Conservation (phyloP, 2,329 filamentous ascomycete genomes). For the Cercospora sojina region DNA sequence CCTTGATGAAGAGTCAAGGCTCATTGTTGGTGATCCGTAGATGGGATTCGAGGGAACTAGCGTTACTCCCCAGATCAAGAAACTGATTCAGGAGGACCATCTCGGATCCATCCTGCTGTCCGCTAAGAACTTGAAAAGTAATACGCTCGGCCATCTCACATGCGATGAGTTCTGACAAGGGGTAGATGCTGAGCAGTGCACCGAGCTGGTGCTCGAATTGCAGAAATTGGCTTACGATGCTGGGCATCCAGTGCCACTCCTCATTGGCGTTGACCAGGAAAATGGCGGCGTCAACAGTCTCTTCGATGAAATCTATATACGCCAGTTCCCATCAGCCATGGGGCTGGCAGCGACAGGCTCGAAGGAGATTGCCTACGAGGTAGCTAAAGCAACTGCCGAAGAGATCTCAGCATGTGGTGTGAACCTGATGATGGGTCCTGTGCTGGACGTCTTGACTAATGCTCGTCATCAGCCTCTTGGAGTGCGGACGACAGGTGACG, state of each 20-base stretch:
- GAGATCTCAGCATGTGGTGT: constrained; percentile 91
- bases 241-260: constrained; percentile 81
- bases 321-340: constrained; percentile 96
- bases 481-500: constrained; percentile 84
- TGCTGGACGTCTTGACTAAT: constrained; percentile 91
- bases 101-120: constrained; percentile 84
- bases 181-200: constrained; percentile 85
- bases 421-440: constrained; percentile 92
- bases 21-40: constrained; percentile 32
- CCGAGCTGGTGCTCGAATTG: constrained; percentile 81
- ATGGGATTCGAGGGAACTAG: constrained; percentile 85
- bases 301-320: constrained; percentile 92
- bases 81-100: constrained; percentile 78
- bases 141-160: constrained; percentile 30
- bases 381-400: constrained; percentile 89
- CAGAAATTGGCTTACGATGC: constrained; percentile 89
- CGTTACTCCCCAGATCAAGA: constrained; percentile 78
- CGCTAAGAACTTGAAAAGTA: constrained; percentile 83
- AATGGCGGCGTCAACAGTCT: constrained; percentile 97
- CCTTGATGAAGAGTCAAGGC: constrained; percentile 10
- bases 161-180: constrained; percentile 29
- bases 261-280: constrained; percentile 93
- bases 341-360: constrained; percentile 90
- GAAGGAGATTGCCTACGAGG: constrained; percentile 78
- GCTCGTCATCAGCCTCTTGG: constrained; percentile 86